Base-by-base conservation (phyloP, 768 basidiomycete species). In the Tylopilus intermedius region DNA sequence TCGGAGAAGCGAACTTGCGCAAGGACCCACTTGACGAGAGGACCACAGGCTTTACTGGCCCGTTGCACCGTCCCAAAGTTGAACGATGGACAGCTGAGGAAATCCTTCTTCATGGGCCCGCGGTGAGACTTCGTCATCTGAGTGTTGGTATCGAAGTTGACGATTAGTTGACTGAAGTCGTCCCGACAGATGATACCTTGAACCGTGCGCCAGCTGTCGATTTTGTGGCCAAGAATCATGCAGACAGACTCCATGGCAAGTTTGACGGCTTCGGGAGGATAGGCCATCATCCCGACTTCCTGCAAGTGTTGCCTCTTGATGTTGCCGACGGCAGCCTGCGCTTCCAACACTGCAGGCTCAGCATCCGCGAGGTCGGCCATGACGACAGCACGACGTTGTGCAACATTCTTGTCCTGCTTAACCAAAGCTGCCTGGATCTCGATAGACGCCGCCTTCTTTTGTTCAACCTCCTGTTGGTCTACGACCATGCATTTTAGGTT, bases 171-270 rank as follows among this genome's bases (percentile, higher is more conserved):
- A 64, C 97, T 97, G 73, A 99, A 99, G 68, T 96, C 92, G 56
- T 98, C 96, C 29, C 91, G 83, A 53, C 95, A 89, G 60, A 98
- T 93, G 71, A 97, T 90, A 55, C 85, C 84, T 68, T 97, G 94
- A 8, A 99, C 93, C 2, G 94, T 83, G 56, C 91, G 84, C 96
- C 96, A 99, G 66, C 84, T 85, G 63, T 99, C 95, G 62, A 98
- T 90, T 71, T 93, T 93, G 74, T 97, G 91, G 7, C 96, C 96
- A 22, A 99, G 83, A 43, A 95, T 78, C 13, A 90, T 94, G 69
- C 96, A 98, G 38, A 96, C 95, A 1, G 94, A 96, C 65, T 98
- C 96, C 94, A 98, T 98, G 14, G 96, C 92, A 42, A 95, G 72
- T 69, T 98, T 98, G 60, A 98, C 94, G 6, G 90, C 88, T 67